Evolutionary conservation across 305 asterid genomes (phyloP).

Genomic region (Fraxinus platypoda): DNA sequence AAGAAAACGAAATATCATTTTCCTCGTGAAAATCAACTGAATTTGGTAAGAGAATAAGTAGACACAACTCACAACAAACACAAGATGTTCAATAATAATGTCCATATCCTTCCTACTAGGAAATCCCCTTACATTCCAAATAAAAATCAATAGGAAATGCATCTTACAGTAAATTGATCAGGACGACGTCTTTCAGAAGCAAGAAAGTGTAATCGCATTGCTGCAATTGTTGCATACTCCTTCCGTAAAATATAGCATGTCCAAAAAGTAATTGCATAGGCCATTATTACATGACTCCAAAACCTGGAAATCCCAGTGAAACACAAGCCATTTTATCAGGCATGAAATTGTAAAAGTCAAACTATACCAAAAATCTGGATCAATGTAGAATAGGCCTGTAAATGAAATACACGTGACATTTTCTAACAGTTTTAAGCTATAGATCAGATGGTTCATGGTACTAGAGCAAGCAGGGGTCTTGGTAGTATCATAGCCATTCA

Average conservation of each 20-base stretch:
- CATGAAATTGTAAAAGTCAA: constrained; percentile 10
- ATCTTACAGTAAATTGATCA: constrained; percentile 83
- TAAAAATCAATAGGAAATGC: constrained; percentile 20
- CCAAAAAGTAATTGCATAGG: constrained; percentile 87
- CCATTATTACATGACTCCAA: constrained; percentile 92
- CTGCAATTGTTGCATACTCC: constrained; percentile 72
- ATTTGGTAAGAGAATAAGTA: neutral
- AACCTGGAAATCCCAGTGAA: constrained; percentile 51
- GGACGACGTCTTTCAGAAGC: constrained; percentile 91
- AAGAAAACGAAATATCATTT: neutral
- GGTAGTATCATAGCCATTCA: neutral
- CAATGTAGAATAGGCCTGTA: neutral
- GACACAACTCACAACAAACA: neutral
- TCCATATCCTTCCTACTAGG: neutral
- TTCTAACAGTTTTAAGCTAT: neutral
- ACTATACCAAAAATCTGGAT: neutral
- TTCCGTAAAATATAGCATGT: constrained; percentile 70
- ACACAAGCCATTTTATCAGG: constrained; percentile 21
- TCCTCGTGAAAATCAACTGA: neutral
- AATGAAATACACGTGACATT: neutral
- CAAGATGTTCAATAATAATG: neutral
- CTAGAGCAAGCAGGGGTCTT: neutral
- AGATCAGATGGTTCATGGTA: neutral
- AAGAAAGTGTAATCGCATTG: constrained; percentile 90
- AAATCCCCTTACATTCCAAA: neutral